A percentile compares a stretch with the other conserved stretches of the same genome.
Conservation (phyloP, 1,139 yeast genomes). For the Pichia sp. region DNA sequence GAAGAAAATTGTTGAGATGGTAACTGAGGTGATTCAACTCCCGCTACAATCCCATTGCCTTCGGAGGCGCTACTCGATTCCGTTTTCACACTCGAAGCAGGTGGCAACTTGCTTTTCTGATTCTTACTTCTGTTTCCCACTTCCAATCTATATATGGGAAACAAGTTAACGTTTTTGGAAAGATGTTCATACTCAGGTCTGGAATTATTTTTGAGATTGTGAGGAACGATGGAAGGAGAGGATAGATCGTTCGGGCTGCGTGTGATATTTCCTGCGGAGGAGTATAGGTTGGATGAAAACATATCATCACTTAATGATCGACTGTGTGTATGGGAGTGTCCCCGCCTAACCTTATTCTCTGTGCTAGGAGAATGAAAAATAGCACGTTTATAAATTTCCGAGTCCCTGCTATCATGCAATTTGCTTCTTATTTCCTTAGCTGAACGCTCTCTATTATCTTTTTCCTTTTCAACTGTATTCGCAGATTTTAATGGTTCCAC, state of each 20-base stretch:
- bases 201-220: background rate
- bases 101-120: background rate
- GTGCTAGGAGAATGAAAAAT: constrained; percentile 4
- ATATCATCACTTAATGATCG: constrained; percentile 7
- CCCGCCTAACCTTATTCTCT: background rate
- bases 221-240: background rate
- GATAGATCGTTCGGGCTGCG: background rate
- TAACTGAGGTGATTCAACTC: constrained; percentile 6
- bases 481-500: no score
- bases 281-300: constrained; percentile 1
- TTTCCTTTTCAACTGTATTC: no score
- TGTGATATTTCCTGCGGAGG: background rate
- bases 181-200: constrained; percentile 12
- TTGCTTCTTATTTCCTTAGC: no score
- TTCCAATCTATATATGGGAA: constrained; percentile 14
- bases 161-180: constrained; percentile 11
- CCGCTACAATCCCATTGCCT: background rate
- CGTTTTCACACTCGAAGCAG: background rate
- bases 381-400: background rate
- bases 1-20: constrained; percentile 8
- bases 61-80: background rate
- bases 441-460: background rate
- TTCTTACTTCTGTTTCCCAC: background rate
- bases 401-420: background rate
- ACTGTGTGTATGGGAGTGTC: constrained; percentile 1